Evolutionary conservation across 2,329 filamentous ascomycete species (phyloP).

Genomic region (Knufia fluminis): DNA sequence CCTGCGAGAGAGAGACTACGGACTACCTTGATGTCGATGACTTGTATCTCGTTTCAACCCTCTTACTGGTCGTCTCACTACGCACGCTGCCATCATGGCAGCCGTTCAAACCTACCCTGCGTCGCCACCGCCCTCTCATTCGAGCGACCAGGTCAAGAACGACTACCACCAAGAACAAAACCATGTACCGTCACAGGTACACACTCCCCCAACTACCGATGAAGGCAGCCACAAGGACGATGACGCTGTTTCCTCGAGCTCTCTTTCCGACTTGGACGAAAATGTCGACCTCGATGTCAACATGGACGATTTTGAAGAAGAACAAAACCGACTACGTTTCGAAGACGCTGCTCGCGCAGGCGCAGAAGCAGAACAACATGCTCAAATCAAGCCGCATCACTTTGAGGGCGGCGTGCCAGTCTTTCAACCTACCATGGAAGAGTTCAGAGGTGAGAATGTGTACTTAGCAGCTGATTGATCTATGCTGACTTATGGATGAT

Average conservation of each 20-base stretch:
- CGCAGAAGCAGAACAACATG: conserved; percentile 53
- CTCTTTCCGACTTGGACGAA: conserved; percentile 20
- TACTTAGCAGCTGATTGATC: background rate
- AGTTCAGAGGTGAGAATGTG: conserved; percentile 32
- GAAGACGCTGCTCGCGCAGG: conserved; percentile 23
- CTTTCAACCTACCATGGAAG: conserved; percentile 88
- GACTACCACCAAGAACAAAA: conserved; percentile 11
- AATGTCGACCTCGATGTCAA: conserved; percentile 14
- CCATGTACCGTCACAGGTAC: conserved; percentile 17
- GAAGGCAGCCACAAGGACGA: conserved; percentile 31
- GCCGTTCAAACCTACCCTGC: conserved; percentile 21
- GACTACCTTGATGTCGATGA: background rate
- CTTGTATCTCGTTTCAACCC: background rate
- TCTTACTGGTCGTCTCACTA: conserved; percentile 5
- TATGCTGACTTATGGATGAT: background rate
- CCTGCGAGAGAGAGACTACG: background rate
- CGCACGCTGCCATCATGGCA: conserved; percentile 17
- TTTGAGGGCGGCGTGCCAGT: conserved; percentile 82
- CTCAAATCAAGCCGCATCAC: conserved; percentile 73
- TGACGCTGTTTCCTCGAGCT: conserved; percentile 29
- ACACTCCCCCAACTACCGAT: conserved; percentile 23
- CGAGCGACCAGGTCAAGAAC: conserved; percentile 1
- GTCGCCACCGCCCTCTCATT: conserved; percentile 13
- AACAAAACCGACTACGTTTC: conserved; percentile 22
- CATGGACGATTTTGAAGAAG: conserved; percentile 18